Conservation (phyloP, 305 asterid species). For the Plantago lanceolata region DNA sequence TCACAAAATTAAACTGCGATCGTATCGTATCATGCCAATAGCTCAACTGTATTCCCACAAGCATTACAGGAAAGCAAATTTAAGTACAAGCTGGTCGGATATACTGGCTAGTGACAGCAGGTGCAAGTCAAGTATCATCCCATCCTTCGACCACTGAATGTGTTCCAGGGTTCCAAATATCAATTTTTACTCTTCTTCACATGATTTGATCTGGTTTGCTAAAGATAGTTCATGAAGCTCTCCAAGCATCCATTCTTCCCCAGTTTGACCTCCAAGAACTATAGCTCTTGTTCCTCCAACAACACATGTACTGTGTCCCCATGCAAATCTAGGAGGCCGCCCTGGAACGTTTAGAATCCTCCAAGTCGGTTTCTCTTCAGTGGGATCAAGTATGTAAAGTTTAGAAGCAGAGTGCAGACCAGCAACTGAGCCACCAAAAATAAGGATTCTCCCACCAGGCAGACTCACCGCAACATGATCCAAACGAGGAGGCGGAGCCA, state of each 20-base stretch:
- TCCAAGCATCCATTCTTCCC: conserved; percentile 89
- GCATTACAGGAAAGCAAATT: conserved; percentile 28
- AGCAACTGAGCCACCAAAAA: conserved; percentile 85
- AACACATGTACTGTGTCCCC: conserved; percentile 88
- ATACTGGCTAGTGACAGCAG: conserved; percentile 16
- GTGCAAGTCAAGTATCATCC: too few species aligned
- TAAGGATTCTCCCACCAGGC: conserved; percentile 76
- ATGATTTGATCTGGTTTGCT: conserved; percentile 40
- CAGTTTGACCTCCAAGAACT: conserved; percentile 86
- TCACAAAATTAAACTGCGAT: conserved; percentile 31
- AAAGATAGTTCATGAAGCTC: conserved; percentile 79
- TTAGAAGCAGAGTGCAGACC: conserved; percentile 93
- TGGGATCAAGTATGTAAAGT: conserved; percentile 80
- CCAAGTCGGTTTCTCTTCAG: conserved; percentile 92
- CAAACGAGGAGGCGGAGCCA: conserved; percentile 82
- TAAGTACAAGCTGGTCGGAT: conserved; percentile 23
- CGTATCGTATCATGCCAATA: conserved; percentile 25
- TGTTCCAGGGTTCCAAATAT: conserved; percentile 4
- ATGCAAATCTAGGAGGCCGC: conserved; percentile 77
- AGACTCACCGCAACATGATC: conserved; percentile 90
- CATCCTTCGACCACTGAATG: too few species aligned
- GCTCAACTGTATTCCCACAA: conserved; percentile 28
- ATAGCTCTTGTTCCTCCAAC: conserved; percentile 89
- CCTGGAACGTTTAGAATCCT: conserved; percentile 84
- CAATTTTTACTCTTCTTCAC: not conserved